Percentiles rank a stretch among this genome's conserved stretches.
phyloP scores from a whole-genome alignment of 768 basidiomycete genomes.

The Tylopilus vinaceipallidus region DNA sequence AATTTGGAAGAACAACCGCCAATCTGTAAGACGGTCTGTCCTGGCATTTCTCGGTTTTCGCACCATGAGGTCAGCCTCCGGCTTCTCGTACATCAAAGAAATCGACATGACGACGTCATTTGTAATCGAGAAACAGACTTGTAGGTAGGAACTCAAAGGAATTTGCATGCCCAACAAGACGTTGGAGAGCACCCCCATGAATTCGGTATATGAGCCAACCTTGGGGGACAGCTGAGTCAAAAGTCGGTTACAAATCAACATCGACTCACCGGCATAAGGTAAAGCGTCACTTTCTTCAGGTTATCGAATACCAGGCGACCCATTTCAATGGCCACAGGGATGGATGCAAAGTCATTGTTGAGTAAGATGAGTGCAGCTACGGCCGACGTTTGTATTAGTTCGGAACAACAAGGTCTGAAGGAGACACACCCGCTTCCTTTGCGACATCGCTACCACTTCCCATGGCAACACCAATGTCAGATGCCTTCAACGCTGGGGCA shows the following conservation, averaged over 20 bases:
- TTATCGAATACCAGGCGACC: slow-evolving; percentile 62
- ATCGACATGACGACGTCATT: slow-evolving; percentile 54
- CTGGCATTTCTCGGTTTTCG: slow-evolving; percentile 50
- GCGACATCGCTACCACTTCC: slow-evolving; percentile 49
- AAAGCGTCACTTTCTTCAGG: slow-evolving; percentile 49
- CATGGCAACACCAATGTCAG: slow-evolving; percentile 57
- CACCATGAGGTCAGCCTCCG: slow-evolving; percentile 48
- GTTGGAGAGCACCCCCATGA: slow-evolving; percentile 54
- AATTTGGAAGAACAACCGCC: slow-evolving; percentile 47
- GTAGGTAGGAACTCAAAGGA: slow-evolving; percentile 51
- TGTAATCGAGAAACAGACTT: slow-evolving; percentile 53
- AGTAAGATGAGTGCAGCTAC: slow-evolving; percentile 48
- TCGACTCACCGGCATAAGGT: slow-evolving; percentile 40
- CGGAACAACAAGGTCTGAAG: background rate
- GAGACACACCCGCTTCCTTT: slow-evolving; percentile 49
- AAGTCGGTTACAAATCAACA: background rate
- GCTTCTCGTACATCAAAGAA: slow-evolving; percentile 49
- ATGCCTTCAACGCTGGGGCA: slow-evolving; percentile 48
- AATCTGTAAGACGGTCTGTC: slow-evolving; percentile 49
- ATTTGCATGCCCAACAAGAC: slow-evolving; percentile 60
- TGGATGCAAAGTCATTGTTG: slow-evolving; percentile 59
- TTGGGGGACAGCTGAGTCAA: slow-evolving; percentile 10
- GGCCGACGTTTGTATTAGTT: background rate
- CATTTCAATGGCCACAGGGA: slow-evolving; percentile 56
- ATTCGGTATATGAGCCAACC: slow-evolving; percentile 59